phyloP scores from a whole-genome alignment of 305 asterid species.

The Fraxinus sp. region DNA sequence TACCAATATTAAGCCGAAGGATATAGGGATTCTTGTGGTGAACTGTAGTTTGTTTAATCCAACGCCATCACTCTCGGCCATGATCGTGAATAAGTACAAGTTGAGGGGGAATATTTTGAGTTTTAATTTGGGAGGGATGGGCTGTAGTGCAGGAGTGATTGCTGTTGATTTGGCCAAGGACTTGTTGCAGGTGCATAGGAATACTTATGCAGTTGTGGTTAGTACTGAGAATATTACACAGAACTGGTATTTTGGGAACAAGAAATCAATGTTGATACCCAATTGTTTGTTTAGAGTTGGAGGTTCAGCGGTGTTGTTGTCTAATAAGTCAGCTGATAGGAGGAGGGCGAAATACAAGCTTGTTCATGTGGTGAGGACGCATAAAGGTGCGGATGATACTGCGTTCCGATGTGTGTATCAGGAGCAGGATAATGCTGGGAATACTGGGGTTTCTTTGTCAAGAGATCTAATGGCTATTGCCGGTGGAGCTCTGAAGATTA shows the following conservation, averaged over 20 bases:
- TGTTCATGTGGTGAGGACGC: constrained; percentile 75
- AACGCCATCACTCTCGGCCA: constrained; percentile 72
- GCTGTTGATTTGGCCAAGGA: constrained; percentile 77
- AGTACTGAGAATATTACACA: constrained; percentile 79
- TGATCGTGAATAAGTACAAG: constrained; percentile 81
- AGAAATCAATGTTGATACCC: constrained; percentile 76
- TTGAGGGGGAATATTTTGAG: constrained; percentile 76
- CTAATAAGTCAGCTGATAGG: constrained; percentile 54
- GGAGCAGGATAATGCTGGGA: constrained; percentile 63
- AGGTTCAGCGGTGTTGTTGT: constrained; percentile 64
- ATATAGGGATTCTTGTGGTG: constrained; percentile 17
- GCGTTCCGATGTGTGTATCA: constrained; percentile 74
- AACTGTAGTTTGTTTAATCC: constrained; percentile 82
- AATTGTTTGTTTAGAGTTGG: constrained; percentile 84
- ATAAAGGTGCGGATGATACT: constrained; percentile 75
- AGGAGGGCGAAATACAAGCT: constrained; percentile 72
- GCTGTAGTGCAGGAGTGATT: constrained; percentile 84
- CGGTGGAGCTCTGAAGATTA: constrained; percentile 75
- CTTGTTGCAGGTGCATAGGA: constrained; percentile 66
- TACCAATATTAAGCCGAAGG: not conserved
- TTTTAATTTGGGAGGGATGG: constrained; percentile 85
- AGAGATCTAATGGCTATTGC: constrained; percentile 87
- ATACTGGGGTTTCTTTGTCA: constrained; percentile 70
- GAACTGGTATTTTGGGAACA: constrained; percentile 78
- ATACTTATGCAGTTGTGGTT: constrained; percentile 74